Percentiles rank a stretch among this genome's conserved stretches.
These are phyloP conservation scores for Adenanthera pavonina DNA, from an alignment of 306 rosid species.

Conservation along the genomic window DNA sequence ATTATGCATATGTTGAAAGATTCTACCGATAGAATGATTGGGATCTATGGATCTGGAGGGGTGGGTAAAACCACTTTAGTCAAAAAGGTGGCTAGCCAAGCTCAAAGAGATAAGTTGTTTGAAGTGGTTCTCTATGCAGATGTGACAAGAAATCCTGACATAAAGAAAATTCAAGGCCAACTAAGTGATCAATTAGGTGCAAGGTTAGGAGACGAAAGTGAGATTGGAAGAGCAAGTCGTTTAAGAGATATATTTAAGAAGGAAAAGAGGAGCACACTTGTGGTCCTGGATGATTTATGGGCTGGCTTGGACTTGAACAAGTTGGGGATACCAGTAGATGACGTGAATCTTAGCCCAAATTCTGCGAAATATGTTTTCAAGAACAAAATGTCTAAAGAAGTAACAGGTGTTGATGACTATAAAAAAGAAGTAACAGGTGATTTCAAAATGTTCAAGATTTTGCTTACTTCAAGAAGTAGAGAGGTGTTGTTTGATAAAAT, in stretches of 20 bases:
- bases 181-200: slow-evolving; percentile 4
- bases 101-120: background rate
- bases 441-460: background rate
- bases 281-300: slow-evolving; percentile 22
- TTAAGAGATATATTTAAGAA: no score
- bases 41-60: slow-evolving; percentile 32
- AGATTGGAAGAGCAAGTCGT: no score
- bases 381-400: background rate
- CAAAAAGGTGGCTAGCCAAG: slow-evolving; percentile 10
- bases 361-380: no score
- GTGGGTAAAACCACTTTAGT: slow-evolving; percentile 39
- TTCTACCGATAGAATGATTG: background rate
- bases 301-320: slow-evolving; percentile 9
- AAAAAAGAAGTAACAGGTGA: background rate
- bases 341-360: background rate
- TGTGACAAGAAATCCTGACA: background rate
- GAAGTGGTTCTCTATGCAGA: background rate
- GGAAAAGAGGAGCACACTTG: slow-evolving; percentile 5
- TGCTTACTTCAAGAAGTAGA: no score
- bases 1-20: background rate
- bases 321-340: slow-evolving; percentile 36
- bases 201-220: background rate
- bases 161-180: background rate
- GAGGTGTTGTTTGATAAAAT: no score
- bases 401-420: background rate